phyloP scores from a whole-genome alignment of 164 flowering plant genomes.

The Nymphaea colorata region DNA sequence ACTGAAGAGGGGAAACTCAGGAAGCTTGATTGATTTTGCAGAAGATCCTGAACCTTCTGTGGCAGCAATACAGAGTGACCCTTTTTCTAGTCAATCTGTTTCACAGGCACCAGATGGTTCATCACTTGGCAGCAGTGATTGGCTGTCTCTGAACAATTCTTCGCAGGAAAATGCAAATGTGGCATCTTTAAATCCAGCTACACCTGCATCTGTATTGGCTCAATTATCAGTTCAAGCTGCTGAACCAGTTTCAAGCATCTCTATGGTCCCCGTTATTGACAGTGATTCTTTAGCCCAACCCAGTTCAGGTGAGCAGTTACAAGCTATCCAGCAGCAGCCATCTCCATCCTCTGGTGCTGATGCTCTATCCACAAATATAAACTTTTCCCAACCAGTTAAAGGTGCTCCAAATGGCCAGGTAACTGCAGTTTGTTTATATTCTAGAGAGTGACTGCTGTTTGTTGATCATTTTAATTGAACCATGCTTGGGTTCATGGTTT shows the following conservation, averaged over 20 bases:
- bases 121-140: conserved; percentile 32
- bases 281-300: conserved; percentile 12
- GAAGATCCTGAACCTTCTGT: conserved; percentile 56
- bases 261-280: conserved; percentile 14
- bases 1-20: conserved; percentile 37
- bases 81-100: conserved; percentile 17
- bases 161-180: conserved; percentile 28
- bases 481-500: background rate
- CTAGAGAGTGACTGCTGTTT: no score
- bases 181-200: conserved; percentile 22
- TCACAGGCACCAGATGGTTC: conserved; percentile 26
- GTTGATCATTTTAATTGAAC: no score
- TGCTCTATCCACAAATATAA: conserved; percentile 23
- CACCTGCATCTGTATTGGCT: conserved; percentile 46
- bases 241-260: conserved; percentile 15
- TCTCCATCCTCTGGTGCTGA: conserved; percentile 22
- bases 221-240: conserved; percentile 46
- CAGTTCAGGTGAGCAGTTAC: conserved; percentile 36
- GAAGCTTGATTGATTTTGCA: conserved; percentile 81
- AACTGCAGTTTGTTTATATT: background rate
- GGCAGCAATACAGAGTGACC: conserved; percentile 17
- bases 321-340: conserved; percentile 29
- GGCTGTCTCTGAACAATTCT: conserved; percentile 80
- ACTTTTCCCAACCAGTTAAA: conserved; percentile 14
- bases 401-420: conserved; percentile 53